Conservation (phyloP, 768 basidiomycete species). For the Russula griseocarnosa region DNA sequence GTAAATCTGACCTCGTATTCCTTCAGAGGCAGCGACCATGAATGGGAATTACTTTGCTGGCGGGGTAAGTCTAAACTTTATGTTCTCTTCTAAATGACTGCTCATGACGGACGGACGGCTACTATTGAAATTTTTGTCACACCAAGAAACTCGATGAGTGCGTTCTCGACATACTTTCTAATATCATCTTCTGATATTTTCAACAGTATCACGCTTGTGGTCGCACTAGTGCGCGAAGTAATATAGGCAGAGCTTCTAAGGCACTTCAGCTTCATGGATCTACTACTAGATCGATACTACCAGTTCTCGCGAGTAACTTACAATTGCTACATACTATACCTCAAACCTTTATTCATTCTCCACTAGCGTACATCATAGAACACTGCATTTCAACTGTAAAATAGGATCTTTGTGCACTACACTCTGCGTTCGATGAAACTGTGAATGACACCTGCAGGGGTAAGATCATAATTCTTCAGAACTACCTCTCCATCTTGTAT, state of each 20-base stretch:
- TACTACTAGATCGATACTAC: slow-evolving; percentile 10
- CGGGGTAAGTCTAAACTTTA: slow-evolving; percentile 53
- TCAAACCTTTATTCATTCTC: slow-evolving; percentile 4
- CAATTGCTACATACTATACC: slow-evolving; percentile 18
- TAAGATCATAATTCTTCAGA: slow-evolving; percentile 76
- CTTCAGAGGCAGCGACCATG: slow-evolving; percentile 56
- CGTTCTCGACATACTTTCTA: slow-evolving; percentile 32
- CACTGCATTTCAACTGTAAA: not conserved
- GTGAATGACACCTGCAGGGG: slow-evolving; percentile 68
- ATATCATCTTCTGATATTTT: slow-evolving; percentile 10
- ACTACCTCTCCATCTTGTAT: slow-evolving; percentile 62
- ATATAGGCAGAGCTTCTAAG: slow-evolving; percentile 32
- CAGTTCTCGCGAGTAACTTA: not conserved
- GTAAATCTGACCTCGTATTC: slow-evolving; percentile 4
- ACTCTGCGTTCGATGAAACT: slow-evolving; percentile 67
- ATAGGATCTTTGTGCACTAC: slow-evolving; percentile 9
- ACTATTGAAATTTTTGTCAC: slow-evolving; percentile 1
- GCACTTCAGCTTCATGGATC: not conserved
- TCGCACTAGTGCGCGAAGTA: slow-evolving; percentile 64
- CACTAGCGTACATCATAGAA: slow-evolving; percentile 20
- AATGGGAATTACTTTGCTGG: slow-evolving; percentile 64
- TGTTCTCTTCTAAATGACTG: slow-evolving; percentile 6
- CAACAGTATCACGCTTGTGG: slow-evolving; percentile 64
- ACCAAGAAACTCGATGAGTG: slow-evolving; percentile 77
- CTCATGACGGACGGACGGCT: slow-evolving; percentile 10